Evolutionary conservation across 23 red algal genomes (phyloP), one percentile per base, ranked within the genome.

Genomic region (Agarophyton chilense): DNA sequence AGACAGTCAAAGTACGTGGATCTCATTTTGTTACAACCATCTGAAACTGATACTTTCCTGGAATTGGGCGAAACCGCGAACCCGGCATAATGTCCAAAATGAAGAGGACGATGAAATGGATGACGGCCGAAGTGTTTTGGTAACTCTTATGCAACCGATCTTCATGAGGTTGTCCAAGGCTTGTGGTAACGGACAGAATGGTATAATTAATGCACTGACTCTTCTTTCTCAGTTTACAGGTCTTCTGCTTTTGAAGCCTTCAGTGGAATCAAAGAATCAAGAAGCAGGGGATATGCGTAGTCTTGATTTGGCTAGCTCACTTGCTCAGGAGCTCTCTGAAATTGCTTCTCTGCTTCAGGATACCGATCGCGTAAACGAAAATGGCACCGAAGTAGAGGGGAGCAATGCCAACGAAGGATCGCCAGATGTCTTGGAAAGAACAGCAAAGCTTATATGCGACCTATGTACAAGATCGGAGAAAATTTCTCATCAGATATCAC

Each of bases 391-490:
- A 4, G 46, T n/a, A 16, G 32, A 16, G 18, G 43, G 33, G 18
- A 44, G 39, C 9, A 47, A 33, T 21, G 65, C 57, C 1, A 39
- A 4, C 51, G 64, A 70, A 3, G 28, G 19, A 68, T 28, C n/a
- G 19, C 81, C 55, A 25, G 60, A 85, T 61, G 43, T 67, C 2
- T 38, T 41, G 18, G 83, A 88, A 42, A 35, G 67, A 26, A 35
- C 77, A 36, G 50, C 67, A 10, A 45, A 77, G 9, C 35, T 88
- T 39, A 43, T 88, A 50, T 44, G 56, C 14, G 83, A 88, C 22
- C 25, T 88, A 52, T 76, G 83, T 72, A 46, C 36, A 31, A 21
- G 46, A 40, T 25, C 39, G 16, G 45, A 32, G 52, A 36, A 41
- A 52, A 41, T 62, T 43, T 52, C 46, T 60, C 44, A 35, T 43